Base-by-base conservation (phyloP, 139 green algal species). In the Closterium sp. region DNA sequence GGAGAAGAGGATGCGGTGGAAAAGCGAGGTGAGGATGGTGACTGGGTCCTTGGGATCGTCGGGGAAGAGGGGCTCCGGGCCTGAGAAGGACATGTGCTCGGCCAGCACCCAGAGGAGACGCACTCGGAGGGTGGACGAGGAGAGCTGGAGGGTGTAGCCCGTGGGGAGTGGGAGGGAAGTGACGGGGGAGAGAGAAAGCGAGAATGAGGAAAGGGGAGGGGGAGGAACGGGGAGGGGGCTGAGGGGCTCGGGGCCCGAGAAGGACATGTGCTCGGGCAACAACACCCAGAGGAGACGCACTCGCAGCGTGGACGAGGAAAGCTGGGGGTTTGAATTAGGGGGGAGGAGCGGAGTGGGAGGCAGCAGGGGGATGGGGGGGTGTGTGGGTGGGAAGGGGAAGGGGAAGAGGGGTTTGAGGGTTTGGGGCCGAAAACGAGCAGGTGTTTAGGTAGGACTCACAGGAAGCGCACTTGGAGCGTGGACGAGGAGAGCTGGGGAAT, bases 21-120 rank as follows among this genome's bases (percentile, higher is more conserved):
- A 21, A 21, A 34, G 25, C 55, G 33, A 34, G 25, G 93, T 55
- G 19, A 94, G 55, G 23, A 89, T 87, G 85, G 90, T 92, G 88
- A 94, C n/a, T 32, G 91, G 89, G 33, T 94, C 91, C 9, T 32
- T 35, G 7, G 91, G 88, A 16, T 94, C 91, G 55, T 94, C 91
- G 7, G 88, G 88, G 10, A 94, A 90, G 33, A 94, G 84, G 12
- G 91, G 91, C 12, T 88, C 66, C 4, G 55, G 33, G 6, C 88
- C 88, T 30, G 30, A 33, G 25, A 94, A 34, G 88, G 33, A 35
- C 38, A 94, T 28, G 34, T 94, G 91, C 35, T 94, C 91, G 4
- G 64, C 34, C 25, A 94, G 88, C 28, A 33, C 91, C 91, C 91
- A 94, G 0, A 94, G 88, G 35, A 94, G 19, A 6, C 91, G 91